A percentile compares a stretch with the other conserved stretches of the same genome.
phyloP scores from a whole-genome alignment of 306 rosid species.

The Sophora flavescens region DNA sequence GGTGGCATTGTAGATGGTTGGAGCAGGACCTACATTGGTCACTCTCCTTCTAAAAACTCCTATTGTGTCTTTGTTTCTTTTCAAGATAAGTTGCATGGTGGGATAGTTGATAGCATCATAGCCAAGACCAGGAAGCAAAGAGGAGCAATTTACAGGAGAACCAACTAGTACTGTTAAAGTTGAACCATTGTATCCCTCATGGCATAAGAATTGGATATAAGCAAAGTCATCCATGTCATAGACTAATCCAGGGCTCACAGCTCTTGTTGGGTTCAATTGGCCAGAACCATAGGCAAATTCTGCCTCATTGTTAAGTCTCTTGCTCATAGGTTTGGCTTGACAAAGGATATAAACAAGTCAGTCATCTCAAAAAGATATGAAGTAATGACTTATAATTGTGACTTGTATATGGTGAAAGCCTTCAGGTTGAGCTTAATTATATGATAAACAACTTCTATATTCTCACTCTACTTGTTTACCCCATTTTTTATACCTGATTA shows the following conservation, averaged over 20 bases:
- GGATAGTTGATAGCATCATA: constrained; percentile 92
- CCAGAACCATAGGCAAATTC: constrained; percentile 91
- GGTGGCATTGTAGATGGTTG: constrained; percentile 63
- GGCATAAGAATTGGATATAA: constrained; percentile 80
- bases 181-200: constrained; percentile 69
- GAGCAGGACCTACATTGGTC: constrained; percentile 80
- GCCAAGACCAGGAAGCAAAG: constrained; percentile 74
- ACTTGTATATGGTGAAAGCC: too few species aligned
- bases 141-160: constrained; percentile 69
- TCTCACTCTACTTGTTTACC: too few species aligned
- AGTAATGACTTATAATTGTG: background rate
- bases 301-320: constrained; percentile 60
- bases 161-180: constrained; percentile 59
- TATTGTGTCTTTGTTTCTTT: constrained; percentile 29
- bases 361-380: constrained; percentile 1
- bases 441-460: too few species aligned
- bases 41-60: constrained; percentile 69
- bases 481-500: too few species aligned
- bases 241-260: constrained; percentile 76
- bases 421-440: too few species aligned
- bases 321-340: constrained; percentile 85
- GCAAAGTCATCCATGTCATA: constrained; percentile 74
- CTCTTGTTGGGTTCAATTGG: constrained; percentile 75
- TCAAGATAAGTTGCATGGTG: constrained; percentile 68
- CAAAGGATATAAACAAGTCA: constrained; percentile 40